Evolutionary conservation across 2,329 filamentous ascomycete genomes (phyloP), one percentile per base, ranked within the genome.

Genomic region (Clonostachys rosea): DNA sequence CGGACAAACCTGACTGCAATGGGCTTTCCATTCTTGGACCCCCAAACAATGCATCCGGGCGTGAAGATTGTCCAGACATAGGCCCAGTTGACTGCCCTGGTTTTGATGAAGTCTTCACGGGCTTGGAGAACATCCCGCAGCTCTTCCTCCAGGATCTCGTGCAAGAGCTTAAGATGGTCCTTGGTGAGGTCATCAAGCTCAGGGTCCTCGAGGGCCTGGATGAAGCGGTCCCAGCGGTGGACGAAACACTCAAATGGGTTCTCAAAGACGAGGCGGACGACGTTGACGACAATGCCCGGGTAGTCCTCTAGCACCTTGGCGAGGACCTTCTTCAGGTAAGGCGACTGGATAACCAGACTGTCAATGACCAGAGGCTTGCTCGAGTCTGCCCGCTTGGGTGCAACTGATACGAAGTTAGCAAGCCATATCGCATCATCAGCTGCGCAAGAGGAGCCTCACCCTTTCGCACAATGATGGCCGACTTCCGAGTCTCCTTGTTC

Each of bases 211-310:
- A 70, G 63, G 20, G 70, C 68, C 5, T 64, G 58, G 10, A 59
- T 54, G 36, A 83, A 70, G 7, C 65, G 56, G 2, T 70, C 65
- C 82, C 83, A 88, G 34, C 84, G 75, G 61, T 89, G 83, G 39
- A 87, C 78, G 43, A 89, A 79, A 0, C 80, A 78, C 52, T 78
- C 67, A 51, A 87, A 87, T 0, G 80, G 81, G 0, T 74, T 75
- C 7, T 65, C 59, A 50, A 88, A 86, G 47, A 79, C 78, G 3
- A 87, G 67, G 2, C 79, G 73, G n/a, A 80, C 71, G 33, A 87
- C 66, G 11, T 70, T 72, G 34, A 78, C 75, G 3, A 79, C 78
- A 33, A 87, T 69, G 1, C 83, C 81, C 0, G 79, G 78, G 49
- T 85, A 86, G 9, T 70, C 76, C 2, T 70, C 63, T 17, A 86